Conservation (phyloP, 495 filamentous ascomycete genomes). For the Hyaloscypha hepaticicola region DNA sequence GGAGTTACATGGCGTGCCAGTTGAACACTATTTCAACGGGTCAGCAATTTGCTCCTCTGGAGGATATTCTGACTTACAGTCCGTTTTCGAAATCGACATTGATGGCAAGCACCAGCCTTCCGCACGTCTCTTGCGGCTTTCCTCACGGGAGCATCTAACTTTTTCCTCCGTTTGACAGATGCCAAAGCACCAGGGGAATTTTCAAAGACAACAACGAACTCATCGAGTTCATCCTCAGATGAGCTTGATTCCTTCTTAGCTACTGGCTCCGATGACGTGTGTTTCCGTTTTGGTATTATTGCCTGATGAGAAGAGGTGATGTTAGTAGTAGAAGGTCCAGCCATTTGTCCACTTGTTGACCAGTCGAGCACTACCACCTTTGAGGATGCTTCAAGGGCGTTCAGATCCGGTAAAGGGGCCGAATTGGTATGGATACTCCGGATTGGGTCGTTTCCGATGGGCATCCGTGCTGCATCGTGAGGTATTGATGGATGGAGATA, state of each 20-base stretch:
- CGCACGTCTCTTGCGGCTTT: slow-evolving; percentile 25
- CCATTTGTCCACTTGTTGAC: background rate
- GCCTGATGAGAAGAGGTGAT: background rate
- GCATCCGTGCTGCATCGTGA: background rate
- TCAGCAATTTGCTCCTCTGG: background rate
- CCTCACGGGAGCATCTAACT: slow-evolving; percentile 21
- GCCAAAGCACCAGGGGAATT: slow-evolving; percentile 24
- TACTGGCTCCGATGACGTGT: background rate
- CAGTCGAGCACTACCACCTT: background rate
- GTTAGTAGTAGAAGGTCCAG: background rate
- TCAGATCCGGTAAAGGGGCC: background rate
- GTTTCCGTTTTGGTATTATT: slow-evolving; percentile 16
- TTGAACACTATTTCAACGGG: slow-evolving; percentile 17
- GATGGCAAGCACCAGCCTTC: slow-evolving; percentile 24
- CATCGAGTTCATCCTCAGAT: background rate
- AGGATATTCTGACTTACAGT: slow-evolving; percentile 15
- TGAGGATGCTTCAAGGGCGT: background rate
- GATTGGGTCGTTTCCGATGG: background rate
- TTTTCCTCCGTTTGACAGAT: slow-evolving; percentile 19
- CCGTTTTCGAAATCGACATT: slow-evolving; percentile 27
- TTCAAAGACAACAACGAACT: slow-evolving; percentile 23
- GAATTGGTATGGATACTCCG: background rate
- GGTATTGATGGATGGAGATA: background rate
- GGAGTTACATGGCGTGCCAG: slow-evolving; percentile 22
- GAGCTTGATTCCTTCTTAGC: slow-evolving; percentile 3